Conservation (phyloP, 805 yeast genomes). For the Saturnispora sekii region DNA sequence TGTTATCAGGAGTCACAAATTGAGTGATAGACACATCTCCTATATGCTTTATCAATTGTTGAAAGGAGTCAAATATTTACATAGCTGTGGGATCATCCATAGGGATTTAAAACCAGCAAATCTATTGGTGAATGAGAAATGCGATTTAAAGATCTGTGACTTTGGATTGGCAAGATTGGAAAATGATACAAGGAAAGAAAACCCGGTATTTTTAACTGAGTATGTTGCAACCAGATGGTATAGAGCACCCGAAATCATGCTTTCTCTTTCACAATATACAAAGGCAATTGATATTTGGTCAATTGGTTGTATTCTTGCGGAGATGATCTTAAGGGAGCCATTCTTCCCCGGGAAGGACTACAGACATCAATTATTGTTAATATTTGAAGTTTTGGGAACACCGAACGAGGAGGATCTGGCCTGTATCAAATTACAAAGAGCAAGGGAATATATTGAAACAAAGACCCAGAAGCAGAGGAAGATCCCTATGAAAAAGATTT, state of each 20-base stretch:
- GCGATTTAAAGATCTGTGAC: slow-evolving; percentile 72
- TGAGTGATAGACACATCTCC: slow-evolving; percentile 60
- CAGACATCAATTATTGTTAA: slow-evolving; percentile 55
- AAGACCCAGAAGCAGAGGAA: slow-evolving; percentile 36
- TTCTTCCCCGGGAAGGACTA: slow-evolving; percentile 71
- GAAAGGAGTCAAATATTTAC: slow-evolving; percentile 62
- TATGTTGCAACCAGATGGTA: slow-evolving; percentile 84
- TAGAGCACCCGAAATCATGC: slow-evolving; percentile 77
- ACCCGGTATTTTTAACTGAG: slow-evolving; percentile 47
- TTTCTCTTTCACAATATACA: slow-evolving; percentile 61
- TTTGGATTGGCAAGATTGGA: slow-evolving; percentile 63
- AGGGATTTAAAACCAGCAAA: slow-evolving; percentile 73
- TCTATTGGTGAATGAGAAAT: slow-evolving; percentile 53
- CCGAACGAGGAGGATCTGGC: slow-evolving; percentile 67
- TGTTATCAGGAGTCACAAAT: slow-evolving; percentile 44
- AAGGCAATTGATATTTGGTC: slow-evolving; percentile 78
- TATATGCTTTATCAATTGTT: slow-evolving; percentile 63
- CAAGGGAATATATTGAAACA: slow-evolving; percentile 65
- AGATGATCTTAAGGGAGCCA: slow-evolving; percentile 51
- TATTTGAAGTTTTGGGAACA: slow-evolving; percentile 61
- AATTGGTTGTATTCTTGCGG: slow-evolving; percentile 70
- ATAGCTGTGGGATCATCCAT: slow-evolving; percentile 64
- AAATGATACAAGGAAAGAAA: slow-evolving; percentile 28
- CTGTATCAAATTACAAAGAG: slow-evolving; percentile 64
- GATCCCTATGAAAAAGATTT: slow-evolving; percentile 40